Percentiles rank a stretch among this genome's conserved stretches.
Evolutionary conservation across 108 stramenopile species (phyloP).

Genomic region (Cyclostephanos tholiformis): DNA sequence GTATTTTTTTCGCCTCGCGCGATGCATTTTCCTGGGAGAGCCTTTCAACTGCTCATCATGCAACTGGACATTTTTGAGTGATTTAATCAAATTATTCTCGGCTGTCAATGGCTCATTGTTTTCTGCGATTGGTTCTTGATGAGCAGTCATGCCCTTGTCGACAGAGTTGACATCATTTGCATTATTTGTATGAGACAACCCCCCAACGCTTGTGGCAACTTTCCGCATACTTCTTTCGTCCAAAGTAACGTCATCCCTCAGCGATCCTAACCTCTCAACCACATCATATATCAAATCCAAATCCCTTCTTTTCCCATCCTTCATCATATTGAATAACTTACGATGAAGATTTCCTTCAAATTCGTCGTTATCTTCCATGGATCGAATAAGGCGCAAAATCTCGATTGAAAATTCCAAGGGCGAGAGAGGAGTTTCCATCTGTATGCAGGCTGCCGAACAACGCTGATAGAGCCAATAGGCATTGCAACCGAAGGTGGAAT

Average conservation of each 20-base stretch:
- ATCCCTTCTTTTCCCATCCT: slow-evolving; percentile 39
- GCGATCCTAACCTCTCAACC: slow-evolving; percentile 43
- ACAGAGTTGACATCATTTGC: background rate
- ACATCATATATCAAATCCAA: slow-evolving; percentile 42
- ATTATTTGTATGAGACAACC: background rate
- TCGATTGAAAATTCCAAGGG: slow-evolving; percentile 14
- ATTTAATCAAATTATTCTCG: background rate
- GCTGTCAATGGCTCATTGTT: background rate
- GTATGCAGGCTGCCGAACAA: slow-evolving; percentile 11
- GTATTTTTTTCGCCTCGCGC: slow-evolving; percentile 26
- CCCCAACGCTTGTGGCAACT: slow-evolving; percentile 8
- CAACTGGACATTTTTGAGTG: slow-evolving; percentile 21
- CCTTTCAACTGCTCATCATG: background rate
- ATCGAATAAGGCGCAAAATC: slow-evolving; percentile 11
- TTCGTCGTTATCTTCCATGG: background rate
- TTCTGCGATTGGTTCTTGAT: background rate
- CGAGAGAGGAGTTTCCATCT: slow-evolving; percentile 26
- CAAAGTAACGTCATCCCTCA: slow-evolving; percentile 34
- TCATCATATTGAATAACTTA: slow-evolving; percentile 21
- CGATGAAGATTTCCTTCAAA: background rate
- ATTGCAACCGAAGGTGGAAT: slow-evolving; percentile 2
- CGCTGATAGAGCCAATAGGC: slow-evolving; percentile 24
- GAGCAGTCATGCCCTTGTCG: background rate
- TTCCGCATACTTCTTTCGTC: slow-evolving; percentile 41
- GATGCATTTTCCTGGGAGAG: slow-evolving; percentile 16